These are phyloP conservation scores for Prunus davidiana DNA, from an alignment of 306 rosid species.

Conservation along the genomic window DNA sequence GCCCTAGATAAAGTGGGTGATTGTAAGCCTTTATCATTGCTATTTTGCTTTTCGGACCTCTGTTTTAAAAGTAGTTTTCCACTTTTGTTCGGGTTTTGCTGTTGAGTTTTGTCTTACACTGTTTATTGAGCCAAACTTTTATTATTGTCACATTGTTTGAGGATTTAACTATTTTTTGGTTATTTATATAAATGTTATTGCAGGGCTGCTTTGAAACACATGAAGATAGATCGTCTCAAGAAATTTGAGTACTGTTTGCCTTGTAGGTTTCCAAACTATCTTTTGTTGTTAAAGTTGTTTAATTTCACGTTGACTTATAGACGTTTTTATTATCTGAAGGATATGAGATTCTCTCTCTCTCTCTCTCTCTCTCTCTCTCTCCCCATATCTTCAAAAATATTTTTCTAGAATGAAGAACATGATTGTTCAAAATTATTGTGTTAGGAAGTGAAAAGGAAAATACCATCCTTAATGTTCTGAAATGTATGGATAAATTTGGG, in stretches of 20 bases:
- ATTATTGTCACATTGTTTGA: background rate
- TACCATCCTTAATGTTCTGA: background rate
- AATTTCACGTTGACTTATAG: background rate
- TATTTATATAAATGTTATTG: background rate
- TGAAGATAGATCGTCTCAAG: slow-evolving; percentile 80
- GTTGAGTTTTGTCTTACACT: background rate
- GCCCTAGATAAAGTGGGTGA: background rate
- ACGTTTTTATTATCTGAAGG: background rate
- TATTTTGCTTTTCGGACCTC: background rate
- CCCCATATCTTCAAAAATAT: too few relatives aligned
- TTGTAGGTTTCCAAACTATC: slow-evolving; percentile 47
- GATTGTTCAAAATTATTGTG: background rate
- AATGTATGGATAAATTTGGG: background rate
- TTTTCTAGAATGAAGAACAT: background rate
- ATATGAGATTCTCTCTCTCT: background rate
- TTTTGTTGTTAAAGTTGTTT: slow-evolving; percentile 3
- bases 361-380: background rate
- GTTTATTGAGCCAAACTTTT: background rate
- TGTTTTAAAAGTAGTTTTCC: background rate
- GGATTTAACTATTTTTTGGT: background rate
- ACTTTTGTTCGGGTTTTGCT: background rate
- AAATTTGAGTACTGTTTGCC: slow-evolving; percentile 88
- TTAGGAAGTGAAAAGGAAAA: background rate
- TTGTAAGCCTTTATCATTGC: background rate
- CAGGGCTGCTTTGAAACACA: slow-evolving; percentile 84